Evolutionary conservation across 371 early-diverging fungal species (phyloP), one percentile per base, ranked within the genome.

Genomic region (Mortierella sp.): DNA sequence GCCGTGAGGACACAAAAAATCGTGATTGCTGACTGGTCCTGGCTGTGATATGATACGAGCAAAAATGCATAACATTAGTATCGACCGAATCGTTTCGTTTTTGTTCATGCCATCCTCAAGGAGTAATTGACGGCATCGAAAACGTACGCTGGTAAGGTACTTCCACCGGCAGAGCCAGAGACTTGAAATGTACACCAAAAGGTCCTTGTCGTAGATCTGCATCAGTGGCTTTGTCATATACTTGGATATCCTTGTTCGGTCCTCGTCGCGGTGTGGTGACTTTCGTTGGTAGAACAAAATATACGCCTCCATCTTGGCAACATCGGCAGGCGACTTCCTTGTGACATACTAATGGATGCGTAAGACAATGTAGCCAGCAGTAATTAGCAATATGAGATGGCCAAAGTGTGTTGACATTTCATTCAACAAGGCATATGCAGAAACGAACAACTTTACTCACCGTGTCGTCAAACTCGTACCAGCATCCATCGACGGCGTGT

Each of bases 401-500:
- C 11, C 10, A 46, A 7, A 35, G 29, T 21, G n/a, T 21, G 11
- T 10, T 21, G 41, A n/a, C 7, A 49, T 60, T 3, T 12, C 63
- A 63, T 63, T 32, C 63, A 35, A 18, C 27, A 51, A 77, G 51
- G 29, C 43, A 4, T 12, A 48, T 48, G 38, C 72, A 51, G 3
- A 11, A 6, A 35, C 27, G 46, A 32, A 11, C 35, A 24, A 0
- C 38, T 38, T n/a, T 8, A 72, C 88, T 70, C 87, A 89, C 89
- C 51, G 89, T 89, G 49, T 89, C 89, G 74, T 88, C 89, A 77
- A 83, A 88, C 74, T 88, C 89, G 75, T 88, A 88, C 89, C 89
- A 88, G 16, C 71, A 76, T 0, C 71, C 76, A 68, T 88, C 89
- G 49, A 78, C 29, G 1, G 83, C 74, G 65, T 88, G 88, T 32